phyloP scores from a whole-genome alignment of 176 grass and related monocot genomes.

The Stipa capillata region DNA sequence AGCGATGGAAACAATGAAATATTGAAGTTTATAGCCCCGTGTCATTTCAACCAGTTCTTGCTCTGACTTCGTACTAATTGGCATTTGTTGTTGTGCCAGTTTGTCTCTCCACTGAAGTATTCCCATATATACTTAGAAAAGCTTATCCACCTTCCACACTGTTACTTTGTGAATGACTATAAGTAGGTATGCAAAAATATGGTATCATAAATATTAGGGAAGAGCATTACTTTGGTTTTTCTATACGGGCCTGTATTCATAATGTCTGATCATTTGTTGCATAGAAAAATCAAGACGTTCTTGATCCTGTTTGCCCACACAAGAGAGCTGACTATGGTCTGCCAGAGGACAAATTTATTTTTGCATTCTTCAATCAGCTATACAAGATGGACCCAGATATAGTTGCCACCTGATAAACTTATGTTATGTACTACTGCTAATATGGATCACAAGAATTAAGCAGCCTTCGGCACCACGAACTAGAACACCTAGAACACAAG shows the following conservation, averaged over 20 bases:
- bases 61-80: constrained; percentile 1
- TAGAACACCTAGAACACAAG: too few relatives aligned
- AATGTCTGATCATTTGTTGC: neutral
- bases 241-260: neutral
- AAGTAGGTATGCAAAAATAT: neutral
- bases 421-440: neutral
- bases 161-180: too few relatives aligned
- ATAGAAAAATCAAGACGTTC: constrained; percentile 68
- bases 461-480: too few relatives aligned
- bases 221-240: constrained; percentile 30
- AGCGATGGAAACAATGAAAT: too few relatives aligned
- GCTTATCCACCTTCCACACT: too few relatives aligned
- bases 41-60: neutral
- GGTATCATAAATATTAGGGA: constrained; percentile 29
- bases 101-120: constrained; percentile 49
- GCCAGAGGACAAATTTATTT: constrained; percentile 82
- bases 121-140: too few relatives aligned
- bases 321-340: constrained; percentile 69
- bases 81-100: constrained; percentile 29
- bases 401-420: constrained; percentile 65
- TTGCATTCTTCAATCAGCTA: constrained; percentile 91
- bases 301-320: constrained; percentile 45
- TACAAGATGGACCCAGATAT: constrained; percentile 94
- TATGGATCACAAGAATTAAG: too few relatives aligned
- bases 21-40: constrained; percentile 6